Base-by-base conservation (phyloP, 176 grass and related monocot genomes). In the Oryza longistaminata region DNA sequence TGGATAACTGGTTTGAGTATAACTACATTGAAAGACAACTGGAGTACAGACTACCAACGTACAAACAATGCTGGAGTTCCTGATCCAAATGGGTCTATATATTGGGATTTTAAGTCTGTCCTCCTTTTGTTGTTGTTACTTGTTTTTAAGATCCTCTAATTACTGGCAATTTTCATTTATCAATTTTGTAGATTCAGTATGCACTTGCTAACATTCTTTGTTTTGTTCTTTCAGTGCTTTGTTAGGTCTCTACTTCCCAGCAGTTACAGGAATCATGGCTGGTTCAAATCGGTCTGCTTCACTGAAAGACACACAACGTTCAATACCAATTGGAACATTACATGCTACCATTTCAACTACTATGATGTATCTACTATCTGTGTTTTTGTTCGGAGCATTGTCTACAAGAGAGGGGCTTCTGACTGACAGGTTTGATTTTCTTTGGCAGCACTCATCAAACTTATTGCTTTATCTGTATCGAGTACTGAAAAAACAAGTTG, bases 261-360 rank as follows among this genome's bases (percentile, higher is more conserved):
- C 93, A 53, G 96, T 98, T 68, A 98, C 96, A 8, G 96, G 96
- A 68, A 98, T 98, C 76, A 98, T 98, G 96, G 93, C 93, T 77
- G 96, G 96, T 62, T 98, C 96, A 43, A 98, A 98, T 49, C 83
- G 96, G 2, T 98, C 96, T 76, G 91, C 96, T 74, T 98, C 93
- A 66, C 78, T 98, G 15, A 98, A 93, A 90, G 93, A 98, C 71
- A 98, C 96, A 77, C 93, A 98, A 27, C 80, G 89, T 74, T 95
- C 96, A 52, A 98, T 98, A 80, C 96, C 96, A 69, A 50, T 93
- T 74, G 96, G 96, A 85, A 98, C 96, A 67, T 80, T 98, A 68
- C 22, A 80, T 88, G 93, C 96, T 73, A 93, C 91, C 17, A 77
- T 95, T 73, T 87, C 70, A 70, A 98, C 96, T 69, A 88, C 91